Conservation (phyloP, 495 filamentous ascomycete genomes). For the Trichocladium antarcticum region DNA sequence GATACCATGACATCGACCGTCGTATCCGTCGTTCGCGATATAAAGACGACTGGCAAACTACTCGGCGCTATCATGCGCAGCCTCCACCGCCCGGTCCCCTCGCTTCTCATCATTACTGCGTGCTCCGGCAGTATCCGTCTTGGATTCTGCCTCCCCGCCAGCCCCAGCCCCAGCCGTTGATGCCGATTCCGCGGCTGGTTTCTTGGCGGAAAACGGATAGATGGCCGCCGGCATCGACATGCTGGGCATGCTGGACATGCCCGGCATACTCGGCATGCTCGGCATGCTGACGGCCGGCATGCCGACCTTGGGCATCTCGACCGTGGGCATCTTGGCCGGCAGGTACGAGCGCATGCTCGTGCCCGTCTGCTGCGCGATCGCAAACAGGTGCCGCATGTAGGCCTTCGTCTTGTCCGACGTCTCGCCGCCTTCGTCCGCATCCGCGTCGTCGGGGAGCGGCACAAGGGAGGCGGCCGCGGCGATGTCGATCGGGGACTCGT, state of each 20-base stretch:
- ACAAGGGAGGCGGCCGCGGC: constrained; percentile 35
- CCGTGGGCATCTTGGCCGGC: constrained; percentile 33
- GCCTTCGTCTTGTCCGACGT: constrained; percentile 21
- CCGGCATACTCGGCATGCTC: constrained; percentile 10
- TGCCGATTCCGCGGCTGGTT: background rate
- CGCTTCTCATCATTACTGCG: too few relatives aligned
- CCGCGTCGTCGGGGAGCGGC: constrained; percentile 31
- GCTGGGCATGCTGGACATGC: constrained; percentile 7
- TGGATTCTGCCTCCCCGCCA: background rate
- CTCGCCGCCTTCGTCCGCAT: background rate
- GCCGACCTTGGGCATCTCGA: constrained; percentile 21
- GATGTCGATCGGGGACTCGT: constrained; percentile 39
- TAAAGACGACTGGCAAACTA: too few relatives aligned
- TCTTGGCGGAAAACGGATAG: constrained; percentile 13
- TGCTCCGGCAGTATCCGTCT: too few relatives aligned
- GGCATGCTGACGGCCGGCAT: constrained; percentile 16
- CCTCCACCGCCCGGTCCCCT: too few relatives aligned
- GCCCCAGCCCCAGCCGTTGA: background rate
- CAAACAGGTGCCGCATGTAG: constrained; percentile 39
- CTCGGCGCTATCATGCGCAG: too few relatives aligned
- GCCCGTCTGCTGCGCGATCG: constrained; percentile 34
- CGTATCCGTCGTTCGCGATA: too few relatives aligned
- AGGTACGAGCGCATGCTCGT: constrained; percentile 31
- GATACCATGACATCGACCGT: too few relatives aligned
- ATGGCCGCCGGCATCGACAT: constrained; percentile 17